Evolutionary conservation across 2,329 filamentous ascomycete genomes (phyloP).

Genomic region (Arachnopeziza araneosa): DNA sequence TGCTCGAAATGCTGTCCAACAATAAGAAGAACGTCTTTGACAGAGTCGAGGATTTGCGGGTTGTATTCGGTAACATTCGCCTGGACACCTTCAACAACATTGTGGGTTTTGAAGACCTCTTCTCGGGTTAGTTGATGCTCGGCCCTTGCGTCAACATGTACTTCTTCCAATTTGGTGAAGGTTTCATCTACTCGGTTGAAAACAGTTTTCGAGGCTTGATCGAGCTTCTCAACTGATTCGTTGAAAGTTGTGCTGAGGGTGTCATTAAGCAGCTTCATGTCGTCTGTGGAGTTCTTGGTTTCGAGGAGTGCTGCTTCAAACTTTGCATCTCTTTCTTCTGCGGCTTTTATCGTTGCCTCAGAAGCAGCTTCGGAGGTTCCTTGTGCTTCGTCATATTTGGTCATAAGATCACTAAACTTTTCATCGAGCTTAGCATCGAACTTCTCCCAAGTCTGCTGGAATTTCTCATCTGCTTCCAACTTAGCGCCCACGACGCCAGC

Average conservation of each 20-base stretch:
- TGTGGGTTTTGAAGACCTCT: conserved; percentile 69
- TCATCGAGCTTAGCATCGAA: conserved; percentile 55
- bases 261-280: conserved; percentile 80
- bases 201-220: conserved; percentile 80
- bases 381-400: conserved; percentile 86
- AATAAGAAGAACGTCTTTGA: conserved; percentile 78
- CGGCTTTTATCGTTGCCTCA: conserved; percentile 67
- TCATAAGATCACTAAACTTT: conserved; percentile 69
- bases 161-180: conserved; percentile 68
- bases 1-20: conserved; percentile 87
- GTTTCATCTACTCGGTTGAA: conserved; percentile 79
- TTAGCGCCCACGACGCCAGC: conserved; percentile 74
- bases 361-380: conserved; percentile 61
- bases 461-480: conserved; percentile 77
- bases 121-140: conserved; percentile 81
- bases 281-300: conserved; percentile 78
- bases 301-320: conserved; percentile 68
- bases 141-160: conserved; percentile 64
- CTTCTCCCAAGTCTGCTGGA: conserved; percentile 50
- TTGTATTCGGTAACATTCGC: conserved; percentile 76
- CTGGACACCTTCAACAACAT: conserved; percentile 69
- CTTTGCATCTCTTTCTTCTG: conserved; percentile 66
- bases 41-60: conserved; percentile 78
- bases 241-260: conserved; percentile 76
- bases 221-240: conserved; percentile 80